Base-by-base conservation (phyloP, 2,329 filamentous ascomycete species). In the Pseudomassariella vexata region DNA sequence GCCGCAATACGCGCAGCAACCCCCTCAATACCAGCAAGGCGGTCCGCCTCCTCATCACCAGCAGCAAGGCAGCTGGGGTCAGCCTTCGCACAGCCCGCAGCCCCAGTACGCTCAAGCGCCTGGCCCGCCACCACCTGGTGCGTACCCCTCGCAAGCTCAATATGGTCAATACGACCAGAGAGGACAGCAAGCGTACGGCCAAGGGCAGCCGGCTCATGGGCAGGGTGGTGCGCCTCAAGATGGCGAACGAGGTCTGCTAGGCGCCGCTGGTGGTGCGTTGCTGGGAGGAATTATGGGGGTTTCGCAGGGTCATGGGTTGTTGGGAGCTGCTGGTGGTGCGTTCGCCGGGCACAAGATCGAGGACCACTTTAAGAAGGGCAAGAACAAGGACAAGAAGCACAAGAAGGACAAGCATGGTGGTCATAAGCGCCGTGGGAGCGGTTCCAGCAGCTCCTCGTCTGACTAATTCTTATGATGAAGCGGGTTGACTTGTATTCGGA, bases 371-470 rank as follows among this genome's bases (percentile, higher is more conserved):
- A 35, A 35, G 28, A 19, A 30, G 11, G 19, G 31, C 9, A 35
- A 34, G 57, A 57, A 14, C 53, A 61, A 64, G 53, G 51, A 62
- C 41, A 56, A 56, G 40, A 41, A 46, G 32, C 34, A 46, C 38
- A 61, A 64, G 52, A 50, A 62, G 40, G 56, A 56, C 40, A 40
- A 46, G 32, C 35, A 46, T 39, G 48, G n/a, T n/a, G n/a, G 60
- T 40, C 47, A 62, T 6, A 42, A 55, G 23, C 32, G 32, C 12
- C 11, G 17, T 11, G 25, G 31, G n/a, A 35, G 36, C 31, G 19
- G 15, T 3, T 24, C 30, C 19, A 33, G 35, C 16, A 20, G 14
- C 9, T 38, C 36, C 3, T 35, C 32, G 19, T 24, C 22, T 11
- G 22, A 24, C 22, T 24, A 14, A 24, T n/a, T n/a, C n/a, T n/a